Conservation (phyloP, 371 early-diverging fungal genomes). For the Fennellomyces sp. region DNA sequence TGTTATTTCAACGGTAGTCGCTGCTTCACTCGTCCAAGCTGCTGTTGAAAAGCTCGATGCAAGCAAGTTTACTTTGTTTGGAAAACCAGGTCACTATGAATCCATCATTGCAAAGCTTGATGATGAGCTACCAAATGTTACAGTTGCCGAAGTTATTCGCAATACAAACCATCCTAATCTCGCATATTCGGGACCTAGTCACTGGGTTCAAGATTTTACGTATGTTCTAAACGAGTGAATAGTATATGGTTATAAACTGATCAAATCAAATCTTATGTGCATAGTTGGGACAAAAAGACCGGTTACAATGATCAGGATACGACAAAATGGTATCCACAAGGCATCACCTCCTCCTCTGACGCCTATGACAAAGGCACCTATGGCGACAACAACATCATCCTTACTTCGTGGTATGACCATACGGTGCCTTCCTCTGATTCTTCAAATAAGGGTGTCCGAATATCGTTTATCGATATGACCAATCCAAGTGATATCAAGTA, state of each 20-base stretch:
- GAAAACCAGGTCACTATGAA: slow-evolving; percentile 1
- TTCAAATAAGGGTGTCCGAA: slow-evolving; percentile 12
- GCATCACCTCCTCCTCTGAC: slow-evolving; percentile 10
- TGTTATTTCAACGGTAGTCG: not conserved
- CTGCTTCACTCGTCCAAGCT: not conserved
- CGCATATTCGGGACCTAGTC: not conserved
- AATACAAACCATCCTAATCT: slow-evolving; percentile 3
- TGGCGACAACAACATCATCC: slow-evolving; percentile 6
- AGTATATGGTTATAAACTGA: too few species aligned
- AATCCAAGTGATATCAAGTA: not conserved
- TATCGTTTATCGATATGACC: slow-evolving; percentile 8
- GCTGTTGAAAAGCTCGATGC: not conserved
- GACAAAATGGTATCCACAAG: slow-evolving; percentile 13
- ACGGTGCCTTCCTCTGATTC: not conserved
- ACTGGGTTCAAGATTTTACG: slow-evolving; percentile 2
- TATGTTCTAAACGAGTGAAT: not conserved
- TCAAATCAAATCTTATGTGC: not conserved
- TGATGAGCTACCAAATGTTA: slow-evolving; percentile 6
- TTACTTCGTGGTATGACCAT: slow-evolving; percentile 11
- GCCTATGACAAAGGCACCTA: slow-evolving; percentile 13
- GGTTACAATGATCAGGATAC: slow-evolving; percentile 9
- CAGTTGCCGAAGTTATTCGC: not conserved
- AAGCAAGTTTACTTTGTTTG: not conserved
- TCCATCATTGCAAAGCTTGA: slow-evolving; percentile 5
- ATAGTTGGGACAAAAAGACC: slow-evolving; percentile 5